Conservation (phyloP, 1,284 basidiomycete species). For the Rhodotorula sp. region DNA sequence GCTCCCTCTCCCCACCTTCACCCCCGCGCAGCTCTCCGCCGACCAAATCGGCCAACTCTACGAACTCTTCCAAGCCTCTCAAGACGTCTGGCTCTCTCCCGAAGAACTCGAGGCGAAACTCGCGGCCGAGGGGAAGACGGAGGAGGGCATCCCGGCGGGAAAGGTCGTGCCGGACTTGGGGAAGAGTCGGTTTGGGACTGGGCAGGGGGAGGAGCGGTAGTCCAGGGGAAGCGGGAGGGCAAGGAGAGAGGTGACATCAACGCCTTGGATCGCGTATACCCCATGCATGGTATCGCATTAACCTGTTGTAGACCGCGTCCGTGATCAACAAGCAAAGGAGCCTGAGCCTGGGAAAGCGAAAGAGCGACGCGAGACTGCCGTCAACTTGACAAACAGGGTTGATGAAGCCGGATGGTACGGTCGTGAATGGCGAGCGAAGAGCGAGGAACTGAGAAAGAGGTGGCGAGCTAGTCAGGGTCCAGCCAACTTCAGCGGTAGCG, state of each 20-base stretch:
- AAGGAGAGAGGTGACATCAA: background rate
- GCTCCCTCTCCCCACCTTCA: background rate
- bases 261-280: background rate
- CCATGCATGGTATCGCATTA: background rate
- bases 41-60: conserved; percentile 88
- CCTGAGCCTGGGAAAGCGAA: too few species aligned
- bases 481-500: too few species aligned
- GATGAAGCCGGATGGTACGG: too few species aligned
- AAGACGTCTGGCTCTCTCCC: conserved; percentile 53
- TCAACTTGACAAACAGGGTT: too few species aligned
- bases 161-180: conserved; percentile 24
- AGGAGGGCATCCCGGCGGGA: conserved; percentile 26
- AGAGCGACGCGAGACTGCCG: too few species aligned
- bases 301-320: too few species aligned
- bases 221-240: background rate
- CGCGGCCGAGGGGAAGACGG: background rate
- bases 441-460: too few species aligned
- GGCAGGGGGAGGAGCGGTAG: background rate
- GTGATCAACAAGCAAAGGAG: too few species aligned
- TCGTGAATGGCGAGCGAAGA: too few species aligned
- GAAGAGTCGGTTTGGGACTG: conserved; percentile 8
- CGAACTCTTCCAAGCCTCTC: conserved; percentile 85
- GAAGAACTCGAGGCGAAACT: conserved; percentile 18
- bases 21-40: conserved; percentile 66
- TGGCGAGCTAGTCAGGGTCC: too few species aligned